phyloP scores from a whole-genome alignment of 2,329 filamentous ascomycete genomes.

The Diaporthe destruens region DNA sequence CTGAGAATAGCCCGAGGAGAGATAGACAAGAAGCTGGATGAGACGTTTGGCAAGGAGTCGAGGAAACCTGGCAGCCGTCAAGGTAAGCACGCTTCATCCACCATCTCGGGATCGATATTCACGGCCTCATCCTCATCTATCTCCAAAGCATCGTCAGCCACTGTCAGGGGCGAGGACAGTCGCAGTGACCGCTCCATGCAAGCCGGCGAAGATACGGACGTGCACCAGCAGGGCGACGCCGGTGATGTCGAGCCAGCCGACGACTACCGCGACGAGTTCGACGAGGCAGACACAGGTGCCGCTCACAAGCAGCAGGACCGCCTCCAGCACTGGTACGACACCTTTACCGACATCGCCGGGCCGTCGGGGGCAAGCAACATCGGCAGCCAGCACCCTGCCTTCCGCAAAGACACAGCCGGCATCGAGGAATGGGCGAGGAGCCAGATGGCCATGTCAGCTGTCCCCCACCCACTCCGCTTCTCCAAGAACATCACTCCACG shows the following conservation, averaged over 20 bases:
- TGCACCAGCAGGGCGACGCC: conserved; percentile 20
- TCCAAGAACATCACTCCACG: not conserved
- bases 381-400: conserved; percentile 34
- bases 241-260: conserved; percentile 21
- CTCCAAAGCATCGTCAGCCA: not conserved
- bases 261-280: conserved; percentile 31
- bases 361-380: not conserved
- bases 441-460: conserved; percentile 31
- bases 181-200: conserved; percentile 14
- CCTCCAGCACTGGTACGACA: conserved; percentile 36
- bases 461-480: conserved; percentile 32
- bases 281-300: conserved; percentile 21
- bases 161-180: not conserved
- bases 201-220: conserved; percentile 15
- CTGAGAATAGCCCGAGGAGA: not conserved
- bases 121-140: conserved; percentile 4
- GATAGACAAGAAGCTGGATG: conserved; percentile 35
- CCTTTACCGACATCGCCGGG: conserved; percentile 34
- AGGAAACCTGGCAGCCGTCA: not conserved
- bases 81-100: conserved; percentile 28
- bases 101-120: not conserved
- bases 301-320: conserved; percentile 31
- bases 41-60: conserved; percentile 26
- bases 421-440: conserved; percentile 18
- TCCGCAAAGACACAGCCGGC: conserved; percentile 8